Percentiles rank a stretch among this genome's conserved stretches.
These are phyloP conservation scores for Tolypocladium paradoxum DNA, from an alignment of 2,329 filamentous ascomycete species.

Conservation along the genomic window DNA sequence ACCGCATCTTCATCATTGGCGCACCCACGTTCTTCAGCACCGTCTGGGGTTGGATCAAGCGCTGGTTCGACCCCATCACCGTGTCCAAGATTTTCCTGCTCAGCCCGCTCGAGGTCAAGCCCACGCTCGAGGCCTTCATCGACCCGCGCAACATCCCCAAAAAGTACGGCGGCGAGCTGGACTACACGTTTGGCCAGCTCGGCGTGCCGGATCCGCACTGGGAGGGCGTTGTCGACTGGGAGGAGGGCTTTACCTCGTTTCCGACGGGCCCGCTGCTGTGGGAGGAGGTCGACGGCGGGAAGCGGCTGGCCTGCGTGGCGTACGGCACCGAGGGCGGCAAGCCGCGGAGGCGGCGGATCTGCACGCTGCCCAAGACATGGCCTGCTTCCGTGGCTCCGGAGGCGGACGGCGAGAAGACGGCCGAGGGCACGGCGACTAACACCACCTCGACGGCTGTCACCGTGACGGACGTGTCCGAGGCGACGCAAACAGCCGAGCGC, in stretches of 20 bases:
- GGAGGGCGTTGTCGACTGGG: constrained; percentile 38
- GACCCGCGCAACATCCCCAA: constrained; percentile 75
- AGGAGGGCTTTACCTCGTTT: constrained; percentile 40
- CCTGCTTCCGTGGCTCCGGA: background rate
- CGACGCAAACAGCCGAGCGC: constrained; percentile 14
- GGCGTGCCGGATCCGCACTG: constrained; percentile 59
- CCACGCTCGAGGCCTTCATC: constrained; percentile 72
- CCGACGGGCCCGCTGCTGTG: constrained; percentile 48
- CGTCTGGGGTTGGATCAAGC: constrained; percentile 90
- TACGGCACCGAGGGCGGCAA: constrained; percentile 36
- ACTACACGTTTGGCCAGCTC: constrained; percentile 69
- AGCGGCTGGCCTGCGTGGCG: constrained; percentile 39
- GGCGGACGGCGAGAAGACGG: constrained; percentile 4
- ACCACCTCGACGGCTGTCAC: constrained; percentile 1
- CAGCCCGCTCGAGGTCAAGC: constrained; percentile 56
- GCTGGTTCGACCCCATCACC: constrained; percentile 90
- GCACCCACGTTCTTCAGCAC: constrained; percentile 86
- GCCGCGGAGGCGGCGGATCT: constrained; percentile 35
- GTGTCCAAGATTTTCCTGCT: constrained; percentile 96
- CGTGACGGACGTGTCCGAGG: constrained; percentile 9
- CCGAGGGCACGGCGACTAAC: constrained; percentile 1
- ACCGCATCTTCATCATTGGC: constrained; percentile 60
- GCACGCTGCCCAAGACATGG: constrained; percentile 36
- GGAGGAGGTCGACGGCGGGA: constrained; percentile 33
- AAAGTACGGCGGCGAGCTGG: constrained; percentile 77